Evolutionary conservation across 495 filamentous ascomycete species (phyloP), one percentile per base, ranked within the genome.

Genomic region (Xylaria nigripes): DNA sequence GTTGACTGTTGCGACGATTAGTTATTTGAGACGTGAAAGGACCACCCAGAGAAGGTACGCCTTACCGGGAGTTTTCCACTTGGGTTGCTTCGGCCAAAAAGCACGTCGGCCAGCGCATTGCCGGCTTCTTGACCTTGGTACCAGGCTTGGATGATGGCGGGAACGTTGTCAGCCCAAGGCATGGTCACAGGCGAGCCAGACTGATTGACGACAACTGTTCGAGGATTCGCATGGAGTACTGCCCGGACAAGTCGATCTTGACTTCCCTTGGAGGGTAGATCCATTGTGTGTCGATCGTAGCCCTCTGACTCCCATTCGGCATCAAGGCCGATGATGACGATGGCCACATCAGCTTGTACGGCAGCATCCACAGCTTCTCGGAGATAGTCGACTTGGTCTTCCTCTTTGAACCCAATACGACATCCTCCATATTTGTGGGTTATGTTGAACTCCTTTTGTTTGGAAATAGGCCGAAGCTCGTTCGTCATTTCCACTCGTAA

Each of bases 221-320:
- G 77, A 7, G 87, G 84, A 61, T 92, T 90, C 1, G 81, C 87
- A 13, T 75, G 71, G 7, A 87, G 72, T 2, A 93, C 81, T 13
- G 80, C 81, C 42, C 80, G 75, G 60, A 93, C 81, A 23, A 95
- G 73, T 24, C 83, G 78, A 62, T 95, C 87, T 63, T 85, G 87
- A 61, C 80, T 83, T 1, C 84, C 84, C 51, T 79, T 73, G 25
- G 66, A 70, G 5, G 89, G 89, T 9, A 94, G 76, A 58, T 89
- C 84, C 87, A 93, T 91, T 49, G 81, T 81, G 50, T 84, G 77
- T n/a, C 88, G 80, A 66, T 94, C 89, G 56, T 89, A 84, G 21
- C 90, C 90, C 54, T 94, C 90, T 16, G 85, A 88, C 65, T 94
- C 89, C 89, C 89, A 94, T 64, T 95, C 90, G 41, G 77, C 79